phyloP scores from a whole-genome alignment of 371 early-diverging fungal genomes.

The Actinomortierella ambigua region DNA sequence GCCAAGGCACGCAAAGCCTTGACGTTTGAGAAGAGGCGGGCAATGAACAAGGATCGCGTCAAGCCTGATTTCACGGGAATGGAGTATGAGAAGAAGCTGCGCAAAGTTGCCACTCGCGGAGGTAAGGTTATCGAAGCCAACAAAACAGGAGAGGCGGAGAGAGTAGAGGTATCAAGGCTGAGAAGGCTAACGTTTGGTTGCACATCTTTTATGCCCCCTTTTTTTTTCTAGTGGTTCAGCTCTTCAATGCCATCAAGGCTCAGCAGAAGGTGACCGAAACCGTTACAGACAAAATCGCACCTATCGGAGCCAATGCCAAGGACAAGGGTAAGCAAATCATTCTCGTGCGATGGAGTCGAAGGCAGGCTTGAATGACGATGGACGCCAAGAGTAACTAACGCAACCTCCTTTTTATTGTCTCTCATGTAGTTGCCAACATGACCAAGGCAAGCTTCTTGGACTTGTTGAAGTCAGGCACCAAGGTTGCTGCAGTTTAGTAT shows the following conservation, averaged over 20 bases:
- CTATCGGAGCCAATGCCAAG: constrained; percentile 52
- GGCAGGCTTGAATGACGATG: not conserved
- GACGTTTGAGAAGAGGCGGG: constrained; percentile 66
- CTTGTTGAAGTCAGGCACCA: constrained; percentile 60
- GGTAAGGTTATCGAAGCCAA: constrained; percentile 50
- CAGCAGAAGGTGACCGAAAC: constrained; percentile 76
- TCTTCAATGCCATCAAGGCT: constrained; percentile 84
- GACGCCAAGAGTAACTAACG: not conserved
- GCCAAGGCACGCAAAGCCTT: constrained; percentile 73
- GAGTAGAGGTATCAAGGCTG: not conserved
- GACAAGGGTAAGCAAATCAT: constrained; percentile 64
- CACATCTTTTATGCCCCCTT: not conserved
- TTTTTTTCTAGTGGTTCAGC: constrained; percentile 65
- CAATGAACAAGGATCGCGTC: constrained; percentile 67
- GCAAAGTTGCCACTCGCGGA: constrained; percentile 85
- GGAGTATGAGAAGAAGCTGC: constrained; percentile 81
- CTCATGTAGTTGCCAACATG: constrained; percentile 58
- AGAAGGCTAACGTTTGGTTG: not conserved
- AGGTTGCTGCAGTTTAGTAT: constrained; percentile 31
- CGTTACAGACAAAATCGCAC: constrained; percentile 48
- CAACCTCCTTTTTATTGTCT: constrained; percentile 4
- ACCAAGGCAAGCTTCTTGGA: constrained; percentile 69
- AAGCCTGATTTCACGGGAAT: constrained; percentile 66
- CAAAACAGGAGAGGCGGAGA: too few species aligned
- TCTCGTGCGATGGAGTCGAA: constrained; percentile 34